Conservation (phyloP, 495 filamentous ascomycete species). For the Darksidea phi region DNA sequence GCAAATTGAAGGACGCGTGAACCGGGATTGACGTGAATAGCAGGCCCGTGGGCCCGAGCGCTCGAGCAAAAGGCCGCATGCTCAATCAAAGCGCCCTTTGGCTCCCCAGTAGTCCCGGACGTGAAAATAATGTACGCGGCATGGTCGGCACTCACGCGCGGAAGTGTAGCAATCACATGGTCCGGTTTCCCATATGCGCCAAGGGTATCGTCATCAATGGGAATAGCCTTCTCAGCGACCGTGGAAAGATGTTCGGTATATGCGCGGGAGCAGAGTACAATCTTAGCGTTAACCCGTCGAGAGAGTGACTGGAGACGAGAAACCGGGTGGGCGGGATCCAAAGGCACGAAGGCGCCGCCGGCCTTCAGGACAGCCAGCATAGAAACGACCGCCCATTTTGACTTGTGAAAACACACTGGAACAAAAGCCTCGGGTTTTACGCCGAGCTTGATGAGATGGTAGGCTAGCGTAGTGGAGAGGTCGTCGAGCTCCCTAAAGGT, state of each 20-base stretch:
- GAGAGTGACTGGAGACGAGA: slow-evolving; percentile 18
- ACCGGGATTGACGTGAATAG: slow-evolving; percentile 38
- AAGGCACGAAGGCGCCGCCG: slow-evolving; percentile 30
- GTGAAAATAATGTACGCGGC: slow-evolving; percentile 54
- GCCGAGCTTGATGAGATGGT: slow-evolving; percentile 33
- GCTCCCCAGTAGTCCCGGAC: slow-evolving; percentile 53
- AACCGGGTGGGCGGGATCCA: slow-evolving; percentile 32
- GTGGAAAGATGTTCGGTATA: background rate
- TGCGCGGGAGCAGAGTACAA: slow-evolving; percentile 25
- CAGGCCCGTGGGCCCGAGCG: slow-evolving; percentile 42
- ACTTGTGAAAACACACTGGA: slow-evolving; percentile 36
- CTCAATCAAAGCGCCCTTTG: slow-evolving; percentile 51
- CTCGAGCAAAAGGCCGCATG: slow-evolving; percentile 52
- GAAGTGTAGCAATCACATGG: background rate
- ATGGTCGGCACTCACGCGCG: slow-evolving; percentile 30
- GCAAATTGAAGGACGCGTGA: slow-evolving; percentile 56
- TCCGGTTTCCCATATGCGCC: slow-evolving; percentile 7
- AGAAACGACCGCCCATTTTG: slow-evolving; percentile 16
- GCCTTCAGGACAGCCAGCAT: slow-evolving; percentile 34
- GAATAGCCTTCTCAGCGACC: too few species aligned
- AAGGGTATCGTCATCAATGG: slow-evolving; percentile 9
- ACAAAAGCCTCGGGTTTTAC: slow-evolving; percentile 51
- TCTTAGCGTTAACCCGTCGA: slow-evolving; percentile 23
- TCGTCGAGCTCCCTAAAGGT: slow-evolving; percentile 14
- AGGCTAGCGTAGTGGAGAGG: slow-evolving; percentile 6